A percentile compares a stretch with the other conserved stretches of the same genome.
These are phyloP conservation scores for Lentinus brumalis DNA, from an alignment of 768 basidiomycete genomes.

Conservation along the genomic window DNA sequence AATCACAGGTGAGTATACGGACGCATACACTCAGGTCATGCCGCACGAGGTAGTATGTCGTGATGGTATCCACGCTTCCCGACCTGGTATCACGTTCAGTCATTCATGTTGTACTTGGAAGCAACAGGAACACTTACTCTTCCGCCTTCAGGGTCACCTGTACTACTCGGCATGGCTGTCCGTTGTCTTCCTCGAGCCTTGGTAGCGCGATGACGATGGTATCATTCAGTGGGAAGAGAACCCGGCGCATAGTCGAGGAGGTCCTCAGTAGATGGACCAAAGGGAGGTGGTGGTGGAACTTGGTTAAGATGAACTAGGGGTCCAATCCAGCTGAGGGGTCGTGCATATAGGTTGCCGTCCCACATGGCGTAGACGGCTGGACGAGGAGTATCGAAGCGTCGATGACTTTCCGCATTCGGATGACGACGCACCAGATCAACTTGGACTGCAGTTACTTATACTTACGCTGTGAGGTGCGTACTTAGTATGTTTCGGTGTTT, in stretches of 20 bases:
- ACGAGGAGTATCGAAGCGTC: no score
- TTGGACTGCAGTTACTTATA: no score
- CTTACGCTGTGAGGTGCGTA: no score
- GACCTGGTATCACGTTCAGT: constrained; percentile 18
- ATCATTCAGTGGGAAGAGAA: constrained; percentile 24
- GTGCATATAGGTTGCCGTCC: no score
- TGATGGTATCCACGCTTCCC: constrained; percentile 11
- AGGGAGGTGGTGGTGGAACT: no score
- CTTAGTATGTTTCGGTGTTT: no score
- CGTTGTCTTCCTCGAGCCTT: background rate
- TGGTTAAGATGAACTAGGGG: no score
- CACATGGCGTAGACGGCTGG: no score
- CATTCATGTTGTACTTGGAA: background rate
- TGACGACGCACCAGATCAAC: no score
- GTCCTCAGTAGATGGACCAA: no score
- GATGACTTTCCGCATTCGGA: no score
- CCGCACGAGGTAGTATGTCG: constrained; percentile 18
- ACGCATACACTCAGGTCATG: constrained; percentile 16
- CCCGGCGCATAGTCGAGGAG: background rate
- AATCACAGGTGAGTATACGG: background rate
- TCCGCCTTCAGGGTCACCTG: constrained; percentile 27
- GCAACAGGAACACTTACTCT: background rate
- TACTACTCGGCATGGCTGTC: constrained; percentile 8
- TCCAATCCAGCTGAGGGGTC: no score
- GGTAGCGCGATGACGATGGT: constrained; percentile 24